Evolutionary conservation across 495 filamentous ascomycete species (phyloP).

Genomic region (Tetracladium setigerum): DNA sequence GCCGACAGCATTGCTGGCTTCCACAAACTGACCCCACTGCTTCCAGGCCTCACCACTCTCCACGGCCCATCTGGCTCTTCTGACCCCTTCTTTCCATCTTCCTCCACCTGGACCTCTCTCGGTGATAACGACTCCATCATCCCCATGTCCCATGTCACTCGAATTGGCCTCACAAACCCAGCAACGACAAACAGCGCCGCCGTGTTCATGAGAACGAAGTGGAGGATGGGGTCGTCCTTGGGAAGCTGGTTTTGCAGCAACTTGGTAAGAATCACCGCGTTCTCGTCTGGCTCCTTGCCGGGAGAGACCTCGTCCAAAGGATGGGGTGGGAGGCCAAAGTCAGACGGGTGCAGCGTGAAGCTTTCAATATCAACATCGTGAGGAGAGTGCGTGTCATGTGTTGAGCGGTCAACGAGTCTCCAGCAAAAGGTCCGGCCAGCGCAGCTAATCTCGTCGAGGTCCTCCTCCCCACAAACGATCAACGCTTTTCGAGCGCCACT

Average conservation of each 20-base stretch:
- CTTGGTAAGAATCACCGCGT: conserved; percentile 71
- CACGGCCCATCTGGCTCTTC: conserved; percentile 76
- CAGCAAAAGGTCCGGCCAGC: conserved; percentile 84
- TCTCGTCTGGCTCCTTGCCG: conserved; percentile 79
- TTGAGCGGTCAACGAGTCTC: conserved; percentile 50
- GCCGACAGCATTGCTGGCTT: conserved; percentile 17
- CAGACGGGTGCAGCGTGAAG: conserved; percentile 66
- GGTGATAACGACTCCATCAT: conserved; percentile 63
- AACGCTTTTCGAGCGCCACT: conserved; percentile 76
- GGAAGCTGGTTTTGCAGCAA: conserved; percentile 67
- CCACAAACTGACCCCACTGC: conserved; percentile 46
- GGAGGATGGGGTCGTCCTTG: conserved; percentile 72
- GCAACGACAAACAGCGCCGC: conserved; percentile 77
- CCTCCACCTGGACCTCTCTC: conserved; percentile 77
- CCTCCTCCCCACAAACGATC: conserved; percentile 88
- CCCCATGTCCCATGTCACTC: conserved; percentile 68
- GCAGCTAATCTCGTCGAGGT: conserved; percentile 91
- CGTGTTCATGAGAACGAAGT: conserved; percentile 91
- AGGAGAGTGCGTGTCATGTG: neutral
- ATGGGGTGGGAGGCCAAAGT: conserved; percentile 79
- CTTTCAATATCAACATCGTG: conserved; percentile 52
- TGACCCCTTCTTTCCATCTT: conserved; percentile 88
- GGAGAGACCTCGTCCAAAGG: conserved; percentile 69
- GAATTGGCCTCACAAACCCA: conserved; percentile 80
- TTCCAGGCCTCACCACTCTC: conserved; percentile 72